phyloP scores from a whole-genome alignment of 116 monocot species.

The Posidonia oceanica region DNA sequence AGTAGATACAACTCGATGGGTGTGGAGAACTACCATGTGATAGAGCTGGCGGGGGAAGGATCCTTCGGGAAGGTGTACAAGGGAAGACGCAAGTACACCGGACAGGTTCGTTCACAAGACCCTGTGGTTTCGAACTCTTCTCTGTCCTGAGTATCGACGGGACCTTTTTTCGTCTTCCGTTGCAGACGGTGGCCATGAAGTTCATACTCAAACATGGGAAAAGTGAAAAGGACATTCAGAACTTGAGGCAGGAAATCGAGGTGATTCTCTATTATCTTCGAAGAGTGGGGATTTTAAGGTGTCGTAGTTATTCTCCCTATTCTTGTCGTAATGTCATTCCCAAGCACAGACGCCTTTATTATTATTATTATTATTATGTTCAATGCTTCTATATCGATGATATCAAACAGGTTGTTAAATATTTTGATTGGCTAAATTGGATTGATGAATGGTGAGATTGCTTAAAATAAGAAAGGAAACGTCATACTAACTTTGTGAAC shows the following conservation, averaged over 20 bases:
- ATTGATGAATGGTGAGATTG: too few relatives aligned
- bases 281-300: not conserved
- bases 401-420: too few relatives aligned
- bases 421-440: too few relatives aligned
- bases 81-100: slow-evolving; percentile 74
- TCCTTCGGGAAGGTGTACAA: slow-evolving; percentile 98
- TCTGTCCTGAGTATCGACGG: not conserved
- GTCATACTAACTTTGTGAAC: too few relatives aligned
- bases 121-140: too few relatives aligned
- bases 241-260: slow-evolving; percentile 94
- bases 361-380: too few relatives aligned
- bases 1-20: slow-evolving; percentile 27
- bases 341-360: too few relatives aligned
- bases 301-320: too few relatives aligned
- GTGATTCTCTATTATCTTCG: slow-evolving; percentile 18
- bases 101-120: slow-evolving; percentile 36
- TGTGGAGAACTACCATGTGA: slow-evolving; percentile 85
- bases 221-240: slow-evolving; percentile 93
- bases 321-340: too few relatives aligned
- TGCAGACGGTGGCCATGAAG: slow-evolving; percentile 90
- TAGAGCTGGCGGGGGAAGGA: slow-evolving; percentile 83
- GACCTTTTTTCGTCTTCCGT: not conserved
- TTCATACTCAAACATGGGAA: slow-evolving; percentile 97
- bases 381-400: too few relatives aligned
- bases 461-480: too few relatives aligned